Percentiles rank a stretch among this genome's conserved stretches.
phyloP scores from a whole-genome alignment of 352 stramenopile species.

The Phytophthora megakarya region DNA sequence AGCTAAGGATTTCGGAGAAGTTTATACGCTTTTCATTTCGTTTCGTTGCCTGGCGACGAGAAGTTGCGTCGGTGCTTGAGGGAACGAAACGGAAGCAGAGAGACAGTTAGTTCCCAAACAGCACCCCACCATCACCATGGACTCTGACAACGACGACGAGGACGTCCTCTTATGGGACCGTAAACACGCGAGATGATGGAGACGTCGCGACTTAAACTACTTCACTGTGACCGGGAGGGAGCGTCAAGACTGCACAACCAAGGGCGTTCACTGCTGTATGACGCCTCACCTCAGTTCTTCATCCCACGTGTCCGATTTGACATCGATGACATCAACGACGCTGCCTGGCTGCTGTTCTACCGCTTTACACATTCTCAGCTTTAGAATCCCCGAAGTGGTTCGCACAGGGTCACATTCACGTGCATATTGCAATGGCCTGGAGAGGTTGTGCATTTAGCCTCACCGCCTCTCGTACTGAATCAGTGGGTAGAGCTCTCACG shows the following conservation, averaged over 20 bases:
- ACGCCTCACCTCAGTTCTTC: neutral
- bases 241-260: neutral
- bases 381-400: slow-evolving; percentile 11
- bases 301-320: slow-evolving; percentile 9
- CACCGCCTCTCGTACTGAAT: slow-evolving; percentile 4
- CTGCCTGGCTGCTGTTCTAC: slow-evolving; percentile 7
- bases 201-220: neutral
- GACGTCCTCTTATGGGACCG: neutral
- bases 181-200: neutral
- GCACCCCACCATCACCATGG: neutral
- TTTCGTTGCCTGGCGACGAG: neutral
- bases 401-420: slow-evolving; percentile 5
- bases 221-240: neutral
- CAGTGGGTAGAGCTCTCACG: slow-evolving; percentile 9
- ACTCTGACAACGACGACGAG: slow-evolving; percentile 6
- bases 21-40: neutral
- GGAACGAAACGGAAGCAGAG: slow-evolving; percentile 9
- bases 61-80: slow-evolving; percentile 9
- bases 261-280: neutral
- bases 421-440: slow-evolving; percentile 3
- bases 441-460: slow-evolving; percentile 3
- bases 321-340: slow-evolving; percentile 4
- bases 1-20: slow-evolving; percentile 11
- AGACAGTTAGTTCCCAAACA: neutral
- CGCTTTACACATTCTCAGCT: slow-evolving; percentile 10